phyloP scores from a whole-genome alignment of 2,329 filamentous ascomycete species.

The Aureobasidium sp. region DNA sequence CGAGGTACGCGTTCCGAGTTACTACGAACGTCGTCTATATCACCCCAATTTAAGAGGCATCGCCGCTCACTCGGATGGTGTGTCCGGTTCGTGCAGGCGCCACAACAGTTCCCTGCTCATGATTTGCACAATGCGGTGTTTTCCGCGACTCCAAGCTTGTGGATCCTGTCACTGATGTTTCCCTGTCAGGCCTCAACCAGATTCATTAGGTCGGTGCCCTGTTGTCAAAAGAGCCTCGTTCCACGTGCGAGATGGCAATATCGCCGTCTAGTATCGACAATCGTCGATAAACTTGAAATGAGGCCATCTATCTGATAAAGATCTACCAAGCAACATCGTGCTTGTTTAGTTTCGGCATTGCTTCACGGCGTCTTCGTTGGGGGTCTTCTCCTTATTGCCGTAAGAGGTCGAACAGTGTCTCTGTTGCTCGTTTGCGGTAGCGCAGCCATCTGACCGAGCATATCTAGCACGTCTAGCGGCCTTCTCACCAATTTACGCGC shows the following conservation, averaged over 20 bases:
- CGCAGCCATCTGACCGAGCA: background rate
- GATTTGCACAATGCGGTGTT: background rate
- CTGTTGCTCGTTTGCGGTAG: background rate
- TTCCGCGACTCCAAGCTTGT: background rate
- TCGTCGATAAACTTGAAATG: background rate
- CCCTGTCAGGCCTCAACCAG: background rate
- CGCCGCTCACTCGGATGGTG: background rate
- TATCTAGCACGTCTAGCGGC: background rate
- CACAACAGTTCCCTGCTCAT: background rate
- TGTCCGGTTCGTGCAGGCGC: background rate
- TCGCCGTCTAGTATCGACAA: background rate
- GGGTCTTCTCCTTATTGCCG: background rate
- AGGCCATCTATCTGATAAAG: background rate
- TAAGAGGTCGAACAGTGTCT: background rate
- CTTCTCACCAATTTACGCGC: background rate
- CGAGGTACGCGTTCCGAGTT: slow-evolving; percentile 3
- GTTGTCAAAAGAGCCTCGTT: background rate
- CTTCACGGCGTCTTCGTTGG: background rate
- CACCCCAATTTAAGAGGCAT: background rate
- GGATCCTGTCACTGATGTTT: background rate
- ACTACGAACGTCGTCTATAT: background rate
- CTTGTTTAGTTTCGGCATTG: background rate
- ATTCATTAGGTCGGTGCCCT: background rate
- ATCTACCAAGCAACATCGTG: background rate
- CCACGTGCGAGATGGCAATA: background rate